Conservation (phyloP, 805 yeast genomes). For the Starmera amethionina region DNA sequence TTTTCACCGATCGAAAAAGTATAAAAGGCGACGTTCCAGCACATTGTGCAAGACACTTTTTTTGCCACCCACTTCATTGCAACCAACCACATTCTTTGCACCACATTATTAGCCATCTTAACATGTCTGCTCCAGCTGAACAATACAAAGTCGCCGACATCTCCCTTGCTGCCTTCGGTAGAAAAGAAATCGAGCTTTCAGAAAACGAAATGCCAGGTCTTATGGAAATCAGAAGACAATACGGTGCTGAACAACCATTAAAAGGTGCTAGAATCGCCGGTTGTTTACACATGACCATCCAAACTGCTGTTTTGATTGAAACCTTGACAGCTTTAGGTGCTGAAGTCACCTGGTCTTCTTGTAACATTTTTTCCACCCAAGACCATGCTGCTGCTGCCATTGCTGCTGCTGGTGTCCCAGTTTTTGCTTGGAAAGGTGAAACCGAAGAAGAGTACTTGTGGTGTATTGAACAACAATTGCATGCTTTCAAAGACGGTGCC, state of each 20-base stretch:
- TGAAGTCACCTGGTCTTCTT: constrained; percentile 98
- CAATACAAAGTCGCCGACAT: constrained; percentile 96
- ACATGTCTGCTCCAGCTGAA: constrained; percentile 51
- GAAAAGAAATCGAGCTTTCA: constrained; percentile 97
- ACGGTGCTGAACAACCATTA: constrained; percentile 88
- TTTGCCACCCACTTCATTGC: no score
- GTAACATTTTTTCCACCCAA: constrained; percentile 99
- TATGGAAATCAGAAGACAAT: constrained; percentile 92
- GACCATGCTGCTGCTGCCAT: constrained; percentile 99
- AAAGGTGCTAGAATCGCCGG: constrained; percentile 99
- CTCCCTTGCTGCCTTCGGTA: constrained; percentile 98
- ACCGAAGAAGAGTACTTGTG: constrained; percentile 98
- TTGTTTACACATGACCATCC: constrained; percentile 98
- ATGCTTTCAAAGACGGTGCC: constrained; percentile 92
- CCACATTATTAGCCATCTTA: constrained; percentile 1
- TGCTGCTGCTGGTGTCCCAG: constrained; percentile 99
- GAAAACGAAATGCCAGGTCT: constrained; percentile 99
- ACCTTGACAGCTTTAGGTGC: constrained; percentile 97
- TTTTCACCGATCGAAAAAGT: no score
- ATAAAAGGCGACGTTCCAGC: no score
- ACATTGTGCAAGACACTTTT: no score
- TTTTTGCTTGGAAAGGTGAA: constrained; percentile 99
- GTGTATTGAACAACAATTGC: constrained; percentile 99
- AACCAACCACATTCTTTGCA: no score
- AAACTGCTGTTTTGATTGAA: constrained; percentile 97